These are phyloP conservation scores for Trametes meyenii DNA, from an alignment of 768 basidiomycete species.

Conservation along the genomic window DNA sequence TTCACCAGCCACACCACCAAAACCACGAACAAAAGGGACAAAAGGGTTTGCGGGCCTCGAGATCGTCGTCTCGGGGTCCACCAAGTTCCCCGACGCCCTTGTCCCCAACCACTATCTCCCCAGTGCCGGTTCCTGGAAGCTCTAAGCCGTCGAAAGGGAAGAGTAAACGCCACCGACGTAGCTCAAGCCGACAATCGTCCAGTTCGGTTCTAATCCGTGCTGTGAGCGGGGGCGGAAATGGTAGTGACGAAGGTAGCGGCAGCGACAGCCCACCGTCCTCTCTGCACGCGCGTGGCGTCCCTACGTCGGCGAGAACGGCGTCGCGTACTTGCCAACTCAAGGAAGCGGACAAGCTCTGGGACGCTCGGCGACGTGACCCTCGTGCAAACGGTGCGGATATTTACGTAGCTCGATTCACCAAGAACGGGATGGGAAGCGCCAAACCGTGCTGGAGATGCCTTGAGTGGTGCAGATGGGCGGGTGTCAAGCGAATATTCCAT, in stretches of 20 bases:
- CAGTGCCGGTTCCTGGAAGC: neutral
- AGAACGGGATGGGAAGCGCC: conserved; percentile 51
- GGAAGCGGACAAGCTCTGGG: conserved; percentile 35
- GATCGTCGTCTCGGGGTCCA: conserved; percentile 19
- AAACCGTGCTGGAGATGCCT: conserved; percentile 60
- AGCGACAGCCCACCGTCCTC: conserved; percentile 8
- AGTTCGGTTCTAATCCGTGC: neutral
- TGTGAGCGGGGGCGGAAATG: neutral
- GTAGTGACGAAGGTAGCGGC: conserved; percentile 14
- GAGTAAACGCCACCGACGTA: conserved; percentile 8
- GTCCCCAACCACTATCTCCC: neutral
- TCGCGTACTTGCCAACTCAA: conserved; percentile 3
- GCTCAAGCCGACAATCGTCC: conserved; percentile 5
- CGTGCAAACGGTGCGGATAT: conserved; percentile 55
- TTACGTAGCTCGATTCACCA: conserved; percentile 55
- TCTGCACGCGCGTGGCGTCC: neutral
- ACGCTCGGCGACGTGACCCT: conserved; percentile 41
- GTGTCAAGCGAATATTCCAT: conserved; percentile 58
- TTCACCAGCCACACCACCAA: conserved; percentile 30
- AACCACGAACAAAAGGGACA: conserved; percentile 29
- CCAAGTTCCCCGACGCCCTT: neutral
- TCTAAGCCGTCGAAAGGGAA: conserved; percentile 20
- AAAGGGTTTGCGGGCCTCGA: conserved; percentile 27
- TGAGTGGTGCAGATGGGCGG: conserved; percentile 60
- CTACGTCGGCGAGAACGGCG: conserved; percentile 2